Evolutionary conservation across 129 eudicot species (phyloP).

Genomic region (Oenanthe sinensis): DNA sequence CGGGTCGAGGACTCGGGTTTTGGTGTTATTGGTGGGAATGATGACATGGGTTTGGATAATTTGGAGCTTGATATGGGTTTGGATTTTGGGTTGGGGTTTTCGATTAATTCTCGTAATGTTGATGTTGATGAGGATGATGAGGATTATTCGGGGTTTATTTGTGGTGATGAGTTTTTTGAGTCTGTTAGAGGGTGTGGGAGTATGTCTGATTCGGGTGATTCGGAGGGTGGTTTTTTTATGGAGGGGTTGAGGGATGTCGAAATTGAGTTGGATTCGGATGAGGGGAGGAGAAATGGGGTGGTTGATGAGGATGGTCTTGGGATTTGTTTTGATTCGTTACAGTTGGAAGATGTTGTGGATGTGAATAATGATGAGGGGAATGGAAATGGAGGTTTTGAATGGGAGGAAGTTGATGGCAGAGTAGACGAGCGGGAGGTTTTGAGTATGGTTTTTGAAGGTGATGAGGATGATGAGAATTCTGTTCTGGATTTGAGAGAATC

Average conservation of each 20-base stretch:
- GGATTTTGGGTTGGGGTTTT: constrained; percentile 27
- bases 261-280: constrained; percentile 23
- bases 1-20: constrained; percentile 45
- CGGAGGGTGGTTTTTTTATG: constrained; percentile 12
- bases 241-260: constrained; percentile 31
- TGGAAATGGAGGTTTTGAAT: constrained; percentile 45
- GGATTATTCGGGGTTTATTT: constrained; percentile 26
- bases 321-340: constrained; percentile 49
- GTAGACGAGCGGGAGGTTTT: constrained; percentile 36
- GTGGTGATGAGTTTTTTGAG: constrained; percentile 30
- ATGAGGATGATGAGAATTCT: constrained; percentile 37
- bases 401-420: constrained; percentile 60
- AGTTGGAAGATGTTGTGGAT: constrained; percentile 25
- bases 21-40: constrained; percentile 24
- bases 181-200: constrained; percentile 17
- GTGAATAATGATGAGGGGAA: constrained; percentile 11
- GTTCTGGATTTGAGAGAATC: constrained; percentile 18
- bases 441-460: constrained; percentile 40
- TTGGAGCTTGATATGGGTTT: constrained; percentile 33
- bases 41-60: constrained; percentile 15
- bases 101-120: constrained; percentile 1
- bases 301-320: constrained; percentile 9
- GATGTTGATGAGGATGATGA: constrained; percentile 8
- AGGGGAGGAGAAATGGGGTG: constrained; percentile 9
- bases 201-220: constrained; percentile 21